Percentiles rank a stretch among this genome's conserved stretches.
phyloP scores from a whole-genome alignment of 441 rosid species.

The Euphorbia corollata region DNA sequence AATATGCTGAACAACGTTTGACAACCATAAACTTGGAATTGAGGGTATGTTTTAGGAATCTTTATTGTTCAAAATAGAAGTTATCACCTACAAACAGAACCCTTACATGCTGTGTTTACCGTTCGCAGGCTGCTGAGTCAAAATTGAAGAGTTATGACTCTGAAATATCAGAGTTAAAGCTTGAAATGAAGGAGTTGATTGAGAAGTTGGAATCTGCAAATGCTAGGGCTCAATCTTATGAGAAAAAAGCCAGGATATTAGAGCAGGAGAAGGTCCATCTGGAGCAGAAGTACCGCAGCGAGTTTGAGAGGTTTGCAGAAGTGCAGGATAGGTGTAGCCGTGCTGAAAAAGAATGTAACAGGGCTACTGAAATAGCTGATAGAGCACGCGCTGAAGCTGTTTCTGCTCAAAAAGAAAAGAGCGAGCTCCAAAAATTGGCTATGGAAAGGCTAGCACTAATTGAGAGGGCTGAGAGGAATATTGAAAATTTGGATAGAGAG shows the following conservation, averaged over 20 bases:
- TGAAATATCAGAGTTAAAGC: slow-evolving; percentile 57
- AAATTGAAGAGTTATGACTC: slow-evolving; percentile 65
- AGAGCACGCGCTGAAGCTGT: slow-evolving; percentile 78
- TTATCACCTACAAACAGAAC: neutral
- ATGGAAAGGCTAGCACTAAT: slow-evolving; percentile 87
- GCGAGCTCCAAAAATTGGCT: slow-evolving; percentile 70
- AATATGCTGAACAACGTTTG: slow-evolving; percentile 71
- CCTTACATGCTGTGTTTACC: neutral
- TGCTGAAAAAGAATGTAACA: slow-evolving; percentile 86
- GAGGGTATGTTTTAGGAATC: slow-evolving; percentile 46
- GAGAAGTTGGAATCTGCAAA: slow-evolving; percentile 66
- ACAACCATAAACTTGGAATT: slow-evolving; percentile 70
- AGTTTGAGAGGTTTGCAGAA: slow-evolving; percentile 79
- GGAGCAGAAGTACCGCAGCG: slow-evolving; percentile 74
- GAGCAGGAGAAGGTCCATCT: slow-evolving; percentile 85
- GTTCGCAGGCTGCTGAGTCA: slow-evolving; percentile 82
- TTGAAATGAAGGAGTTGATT: slow-evolving; percentile 47
- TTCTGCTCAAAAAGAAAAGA: slow-evolving; percentile 73
- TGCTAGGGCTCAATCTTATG: slow-evolving; percentile 67
- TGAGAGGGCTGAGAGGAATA: slow-evolving; percentile 72
- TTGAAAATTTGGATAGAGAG: slow-evolving; percentile 71
- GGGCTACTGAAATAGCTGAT: slow-evolving; percentile 82
- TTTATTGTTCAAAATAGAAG: neutral
- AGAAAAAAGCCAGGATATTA: slow-evolving; percentile 65
- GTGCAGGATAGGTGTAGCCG: slow-evolving; percentile 66